These are phyloP conservation scores for Cryptosporidium andersoni DNA, from an alignment of 169 alveolate genomes.

Conservation along the genomic window DNA sequence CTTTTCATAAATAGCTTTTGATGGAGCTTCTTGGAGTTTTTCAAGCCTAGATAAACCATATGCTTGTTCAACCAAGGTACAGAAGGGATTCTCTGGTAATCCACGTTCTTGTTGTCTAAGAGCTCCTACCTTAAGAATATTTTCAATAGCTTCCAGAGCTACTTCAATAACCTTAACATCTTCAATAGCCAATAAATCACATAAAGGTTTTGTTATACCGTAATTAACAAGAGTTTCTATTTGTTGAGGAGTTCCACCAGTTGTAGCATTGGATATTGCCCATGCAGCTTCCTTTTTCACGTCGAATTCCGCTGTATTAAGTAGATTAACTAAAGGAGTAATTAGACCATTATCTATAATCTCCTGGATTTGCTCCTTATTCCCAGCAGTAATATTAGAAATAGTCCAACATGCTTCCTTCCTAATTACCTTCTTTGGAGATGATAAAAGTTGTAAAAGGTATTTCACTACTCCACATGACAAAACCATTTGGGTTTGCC, in stretches of 20 bases:
- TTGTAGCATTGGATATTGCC: constrained; percentile 96
- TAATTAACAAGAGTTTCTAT: constrained; percentile 88
- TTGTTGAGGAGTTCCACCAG: constrained; percentile 88
- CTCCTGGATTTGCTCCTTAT: constrained; percentile 88
- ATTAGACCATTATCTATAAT: constrained; percentile 84
- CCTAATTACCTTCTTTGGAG: constrained; percentile 89
- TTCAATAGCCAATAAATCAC: constrained; percentile 83
- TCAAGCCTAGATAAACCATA: constrained; percentile 82
- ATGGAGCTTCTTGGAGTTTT: constrained; percentile 80
- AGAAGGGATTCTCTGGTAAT: constrained; percentile 85
- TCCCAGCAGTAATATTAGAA: constrained; percentile 94
- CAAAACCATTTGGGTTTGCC: constrained; percentile 92
- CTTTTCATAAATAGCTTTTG: constrained; percentile 80
- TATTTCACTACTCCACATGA: constrained; percentile 89
- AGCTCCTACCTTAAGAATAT: constrained; percentile 89
- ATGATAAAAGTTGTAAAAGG: constrained; percentile 83
- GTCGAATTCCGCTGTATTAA: constrained; percentile 90
- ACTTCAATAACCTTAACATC: constrained; percentile 92
- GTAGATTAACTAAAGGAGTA: constrained; percentile 84
- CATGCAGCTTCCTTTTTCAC: constrained; percentile 97
- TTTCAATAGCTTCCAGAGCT: constrained; percentile 90
- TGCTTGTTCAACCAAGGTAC: constrained; percentile 81
- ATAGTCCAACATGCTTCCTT: constrained; percentile 98
- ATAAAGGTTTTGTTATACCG: constrained; percentile 90
- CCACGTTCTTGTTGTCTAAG: constrained; percentile 79